Percentiles rank a stretch among this genome's conserved stretches.
phyloP scores from a whole-genome alignment of 495 filamentous ascomycete species.

The Aspergillus kassunensis region DNA sequence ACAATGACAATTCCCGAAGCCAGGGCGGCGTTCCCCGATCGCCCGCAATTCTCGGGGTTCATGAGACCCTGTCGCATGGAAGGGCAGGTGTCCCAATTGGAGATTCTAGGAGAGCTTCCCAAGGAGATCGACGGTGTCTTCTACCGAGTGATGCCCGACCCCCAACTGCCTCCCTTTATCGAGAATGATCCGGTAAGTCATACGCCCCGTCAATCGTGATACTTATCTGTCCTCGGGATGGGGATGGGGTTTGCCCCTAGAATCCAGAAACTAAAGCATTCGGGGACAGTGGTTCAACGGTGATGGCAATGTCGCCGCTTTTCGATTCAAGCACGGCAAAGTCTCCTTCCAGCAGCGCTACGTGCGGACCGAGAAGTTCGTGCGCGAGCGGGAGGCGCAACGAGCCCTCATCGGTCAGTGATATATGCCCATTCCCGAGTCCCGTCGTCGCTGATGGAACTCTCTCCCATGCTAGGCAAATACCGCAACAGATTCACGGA shows the following conservation, averaged over 20 bases:
- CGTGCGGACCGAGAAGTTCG: slow-evolving; percentile 49
- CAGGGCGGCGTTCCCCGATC: neutral
- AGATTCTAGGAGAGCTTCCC: slow-evolving; percentile 25
- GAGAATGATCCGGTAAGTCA: slow-evolving; percentile 18
- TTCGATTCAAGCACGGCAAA: slow-evolving; percentile 46
- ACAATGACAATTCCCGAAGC: neutral
- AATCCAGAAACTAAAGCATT: too few relatives aligned
- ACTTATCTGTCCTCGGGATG: neutral
- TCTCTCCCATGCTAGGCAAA: slow-evolving; percentile 25
- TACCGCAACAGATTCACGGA: slow-evolving; percentile 57
- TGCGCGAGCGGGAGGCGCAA: slow-evolving; percentile 35
- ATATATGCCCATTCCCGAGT: neutral
- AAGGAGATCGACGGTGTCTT: slow-evolving; percentile 29
- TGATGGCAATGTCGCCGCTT: slow-evolving; percentile 47
- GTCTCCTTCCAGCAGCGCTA: slow-evolving; percentile 50
- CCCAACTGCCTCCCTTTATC: slow-evolving; percentile 20
- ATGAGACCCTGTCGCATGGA: slow-evolving; percentile 18
- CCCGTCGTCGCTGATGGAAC: neutral
- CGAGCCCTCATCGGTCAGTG: slow-evolving; percentile 33
- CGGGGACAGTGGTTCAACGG: slow-evolving; percentile 30
- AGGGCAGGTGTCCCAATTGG: slow-evolving; percentile 15
- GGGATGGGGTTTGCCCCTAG: neutral
- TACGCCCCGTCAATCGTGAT: neutral
- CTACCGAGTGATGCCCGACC: slow-evolving; percentile 29
- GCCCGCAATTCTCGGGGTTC: neutral